A percentile compares a stretch with the other conserved stretches of the same genome.
Evolutionary conservation across 2,329 filamentous ascomycete genomes (phyloP).

Genomic region (Penicillium verrucosum): DNA sequence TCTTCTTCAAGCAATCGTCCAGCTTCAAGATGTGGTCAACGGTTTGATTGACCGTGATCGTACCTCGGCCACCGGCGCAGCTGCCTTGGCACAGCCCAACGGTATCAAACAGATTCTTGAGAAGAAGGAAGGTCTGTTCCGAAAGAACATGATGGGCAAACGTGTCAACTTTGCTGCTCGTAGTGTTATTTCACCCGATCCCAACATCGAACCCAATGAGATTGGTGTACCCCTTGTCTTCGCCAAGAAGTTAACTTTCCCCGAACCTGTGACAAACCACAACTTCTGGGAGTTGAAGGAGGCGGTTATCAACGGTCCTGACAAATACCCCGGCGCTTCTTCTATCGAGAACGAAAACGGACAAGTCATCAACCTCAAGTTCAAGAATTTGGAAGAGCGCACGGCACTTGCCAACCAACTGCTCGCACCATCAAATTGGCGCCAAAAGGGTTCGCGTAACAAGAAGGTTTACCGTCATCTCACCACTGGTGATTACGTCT

Average conservation of each 20-base stretch:
- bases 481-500: constrained; percentile 91
- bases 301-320: constrained; percentile 89
- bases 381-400: constrained; percentile 84
- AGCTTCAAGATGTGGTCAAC: constrained; percentile 86
- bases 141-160: constrained; percentile 99
- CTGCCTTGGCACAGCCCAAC: constrained; percentile 76
- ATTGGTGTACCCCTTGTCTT: constrained; percentile 99
- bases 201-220: constrained; percentile 98
- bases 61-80: constrained; percentile 74
- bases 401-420: constrained; percentile 89
- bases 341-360: constrained; percentile 96
- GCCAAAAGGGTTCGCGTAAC: constrained; percentile 71
- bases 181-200: constrained; percentile 96
- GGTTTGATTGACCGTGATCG: constrained; percentile 87
- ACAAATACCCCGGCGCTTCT: constrained; percentile 90
- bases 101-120: constrained; percentile 97
- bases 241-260: constrained; percentile 91
- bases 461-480: constrained; percentile 97
- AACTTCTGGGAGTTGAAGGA: constrained; percentile 96
- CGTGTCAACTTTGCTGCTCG: constrained; percentile 97
- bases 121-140: constrained; percentile 97
- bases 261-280: constrained; percentile 93
- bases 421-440: constrained; percentile 75
- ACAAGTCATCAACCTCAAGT: constrained; percentile 80
- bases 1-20: constrained; percentile 76